Base-by-base conservation (phyloP, 768 basidiomycete species). In the Kwoniella sp. region DNA sequence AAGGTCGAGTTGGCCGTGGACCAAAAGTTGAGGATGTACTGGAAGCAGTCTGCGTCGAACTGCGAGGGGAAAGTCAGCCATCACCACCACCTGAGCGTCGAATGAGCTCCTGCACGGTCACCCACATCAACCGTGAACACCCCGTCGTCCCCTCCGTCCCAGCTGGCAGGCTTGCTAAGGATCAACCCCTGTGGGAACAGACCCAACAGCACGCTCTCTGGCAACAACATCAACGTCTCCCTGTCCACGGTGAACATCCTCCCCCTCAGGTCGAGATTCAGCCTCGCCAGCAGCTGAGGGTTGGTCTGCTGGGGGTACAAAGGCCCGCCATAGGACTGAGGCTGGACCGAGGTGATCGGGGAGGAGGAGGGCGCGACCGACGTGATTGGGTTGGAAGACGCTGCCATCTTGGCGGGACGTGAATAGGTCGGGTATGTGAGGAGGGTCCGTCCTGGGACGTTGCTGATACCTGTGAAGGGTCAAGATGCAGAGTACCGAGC, bases 31-130 rank as follows among this genome's bases (percentile, higher is more conserved):
- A 99, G 83, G 41, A 98, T 89, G 73, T 84, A 98, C 76, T 85
- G 80, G 76, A 99, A 95, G 75, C 92, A 96, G 37, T 89, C 86
- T 47, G 93, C 90, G 77, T 99, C 95, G 72, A 96, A 99, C 93
- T 98, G 65, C 11, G 59, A 15, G 28, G 47, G 40, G 52, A 38
- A 37, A 47, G 60, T 47, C 45, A 46, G 48, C 27, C 28, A 28
- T 26, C 37, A 38, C 37, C 8, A 38, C 10, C 37, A 38, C 19
- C 7, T 19, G 19, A 8, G 11, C 14, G 37, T 38, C 8, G 17
- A 14, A 19, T 9, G 7, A 38, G 8, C 37, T 32, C 9, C 37
- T 38, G 11, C 37, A n/a, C n/a, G 20, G 8, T 15, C 31, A 32
- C 91, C 77, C 77, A 96, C 93, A 73, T 98, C 93, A 69, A 98